phyloP scores from a whole-genome alignment of 768 basidiomycete genomes.

The Paxillus ammoniavirescens region DNA sequence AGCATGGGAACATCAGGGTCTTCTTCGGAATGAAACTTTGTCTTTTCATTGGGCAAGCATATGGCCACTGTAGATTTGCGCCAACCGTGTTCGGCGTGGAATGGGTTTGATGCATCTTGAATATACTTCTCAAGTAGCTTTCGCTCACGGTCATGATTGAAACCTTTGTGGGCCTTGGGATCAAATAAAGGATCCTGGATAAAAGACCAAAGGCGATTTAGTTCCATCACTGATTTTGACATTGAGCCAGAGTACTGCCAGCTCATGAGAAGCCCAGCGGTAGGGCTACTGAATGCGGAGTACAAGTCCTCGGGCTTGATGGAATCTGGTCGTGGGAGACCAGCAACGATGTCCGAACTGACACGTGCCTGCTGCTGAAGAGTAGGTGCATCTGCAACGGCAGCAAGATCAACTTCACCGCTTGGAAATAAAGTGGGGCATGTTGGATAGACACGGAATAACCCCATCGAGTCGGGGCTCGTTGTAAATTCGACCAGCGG shows the following conservation, averaged over 20 bases:
- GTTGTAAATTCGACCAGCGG: too few species aligned
- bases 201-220: conserved; percentile 28
- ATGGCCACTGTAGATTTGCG: conserved; percentile 1
- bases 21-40: background rate
- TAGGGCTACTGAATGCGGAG: conserved; percentile 17
- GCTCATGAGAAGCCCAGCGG: conserved; percentile 26
- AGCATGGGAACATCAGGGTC: background rate
- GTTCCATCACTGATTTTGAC: conserved; percentile 27
- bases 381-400: too few species aligned
- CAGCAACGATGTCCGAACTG: too few species aligned
- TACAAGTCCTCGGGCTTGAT: too few species aligned
- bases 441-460: too few species aligned
- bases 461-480: too few species aligned
- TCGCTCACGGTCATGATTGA: conserved; percentile 8
- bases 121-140: conserved; percentile 6
- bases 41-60: background rate
- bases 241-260: conserved; percentile 31
- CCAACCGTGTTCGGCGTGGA: background rate
- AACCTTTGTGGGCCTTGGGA: background rate
- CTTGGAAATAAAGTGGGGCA: too few species aligned
- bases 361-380: too few species aligned
- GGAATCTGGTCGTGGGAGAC: too few species aligned
- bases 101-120: background rate
- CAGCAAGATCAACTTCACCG: too few species aligned
- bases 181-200: conserved; percentile 22